Evolutionary conservation across 257 asterid species (phyloP), one percentile per base, ranked within the genome.

Genomic region (Cinchona pubescens): DNA sequence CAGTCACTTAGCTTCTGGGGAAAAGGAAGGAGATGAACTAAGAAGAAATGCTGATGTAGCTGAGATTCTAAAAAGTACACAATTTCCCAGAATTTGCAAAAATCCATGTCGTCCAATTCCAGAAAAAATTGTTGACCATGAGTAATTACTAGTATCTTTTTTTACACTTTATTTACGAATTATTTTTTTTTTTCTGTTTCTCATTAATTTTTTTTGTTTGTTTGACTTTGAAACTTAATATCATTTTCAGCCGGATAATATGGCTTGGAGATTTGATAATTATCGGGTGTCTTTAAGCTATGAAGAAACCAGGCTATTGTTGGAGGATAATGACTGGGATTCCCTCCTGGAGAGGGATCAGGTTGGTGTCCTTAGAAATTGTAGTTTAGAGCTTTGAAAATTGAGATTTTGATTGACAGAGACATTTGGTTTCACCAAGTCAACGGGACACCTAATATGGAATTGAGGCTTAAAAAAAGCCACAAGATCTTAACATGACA

Each of bases 261-360:
- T 94, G 98, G 98, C 82, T 94, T 21, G 98, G 98, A 43, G 98
- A 94, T 85, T 85, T 94, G 90, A 94, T n/a, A n/a, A 92, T 58
- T 94, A 94, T 75, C 84, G 98, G 66, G 91, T 92, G 45, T 84
- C 97, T 23, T 83, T 92, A 85, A 92, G 93, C 79, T 94, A 94
- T 27, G 90, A 94, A 35, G 95, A 92, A 73, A 87, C 98, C 12
- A 89, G 84, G 69, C 43, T 78, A 53, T 74, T 90, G 19, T 61
- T 94, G 67, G 97, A 90, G 87, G 95, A 85, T 48, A 92, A 92
- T 72, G 85, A 92, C 63, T 94, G 97, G 97, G 91, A 92, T 79
- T 82, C 97, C 51, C 93, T 94, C 51, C 79, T 94, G 40, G 81
- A 87, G 66, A 94, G 85, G 75, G 98, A 94, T 84, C 98, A 94